Evolutionary conservation across 257 asterid species (phyloP).

Genomic region (Mitragyna speciosa): DNA sequence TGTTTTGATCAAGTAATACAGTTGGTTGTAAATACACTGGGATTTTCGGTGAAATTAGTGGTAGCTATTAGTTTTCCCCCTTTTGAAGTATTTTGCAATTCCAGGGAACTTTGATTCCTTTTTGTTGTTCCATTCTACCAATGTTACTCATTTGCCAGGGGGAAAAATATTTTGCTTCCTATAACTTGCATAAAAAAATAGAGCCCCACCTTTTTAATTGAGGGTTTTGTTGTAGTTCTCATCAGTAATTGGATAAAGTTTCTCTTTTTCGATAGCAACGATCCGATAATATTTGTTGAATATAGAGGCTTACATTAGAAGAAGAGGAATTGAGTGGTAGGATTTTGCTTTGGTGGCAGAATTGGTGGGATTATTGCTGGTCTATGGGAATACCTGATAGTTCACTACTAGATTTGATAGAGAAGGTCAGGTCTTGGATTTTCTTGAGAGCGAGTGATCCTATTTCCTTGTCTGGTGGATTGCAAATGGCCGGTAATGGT

Average conservation of each 20-base stretch:
- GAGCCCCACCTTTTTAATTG: constrained; percentile 63
- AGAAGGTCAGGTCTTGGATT: constrained; percentile 67
- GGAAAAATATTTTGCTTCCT: constrained; percentile 11
- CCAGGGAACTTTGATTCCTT: constrained; percentile 25
- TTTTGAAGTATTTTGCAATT: constrained; percentile 41
- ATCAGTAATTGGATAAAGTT: constrained; percentile 36
- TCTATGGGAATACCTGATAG: constrained; percentile 70
- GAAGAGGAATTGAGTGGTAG: constrained; percentile 19
- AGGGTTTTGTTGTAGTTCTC: constrained; percentile 55
- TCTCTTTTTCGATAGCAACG: constrained; percentile 25
- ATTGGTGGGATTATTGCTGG: constrained; percentile 40
- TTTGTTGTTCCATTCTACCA: constrained; percentile 25
- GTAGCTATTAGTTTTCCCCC: constrained; percentile 31
- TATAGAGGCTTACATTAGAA: constrained; percentile 19
- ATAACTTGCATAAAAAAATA: constrained; percentile 26
- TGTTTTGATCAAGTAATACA: constrained; percentile 20
- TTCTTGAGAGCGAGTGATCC: constrained; percentile 43
- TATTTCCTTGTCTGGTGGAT: constrained; percentile 29
- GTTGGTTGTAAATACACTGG: constrained; percentile 41
- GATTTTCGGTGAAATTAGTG: constrained; percentile 36
- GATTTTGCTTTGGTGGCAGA: constrained; percentile 24
- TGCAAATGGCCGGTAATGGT: constrained; percentile 42
- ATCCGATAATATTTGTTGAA: constrained; percentile 20
- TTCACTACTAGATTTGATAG: constrained; percentile 54
- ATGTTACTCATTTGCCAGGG: constrained; percentile 33